Evolutionary conservation across 176 grass and related monocot genomes (phyloP).

Genomic region (Sorghum bicolor): Sorghum_bicolor_NCBIv3 NC_012875.2:40226501-40227000

Average conservation of each 20-base stretch:
- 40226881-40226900: neutral
- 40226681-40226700: conserved; percentile 3
- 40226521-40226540: neutral
- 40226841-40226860: neutral
- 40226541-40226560: neutral
- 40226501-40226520: no score
- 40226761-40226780: neutral
- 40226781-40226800: conserved; percentile 22
- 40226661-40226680: conserved; percentile 19
- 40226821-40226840: conserved; percentile 23
- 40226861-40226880: neutral
- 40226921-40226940: conserved; percentile 25
- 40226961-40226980: neutral
- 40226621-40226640: neutral
- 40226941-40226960: conserved; percentile 17
- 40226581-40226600: neutral
- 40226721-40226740: neutral
- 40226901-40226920: no score
- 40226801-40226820: neutral
- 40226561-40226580: neutral
- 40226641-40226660: conserved; percentile 19
- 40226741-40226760: neutral
- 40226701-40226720: conserved; percentile 9
- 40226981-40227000: neutral
- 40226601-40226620: neutral